These are phyloP conservation scores for Cyclotella atomus DNA, from an alignment of 108 stramenopile genomes.

Conservation along the genomic window DNA sequence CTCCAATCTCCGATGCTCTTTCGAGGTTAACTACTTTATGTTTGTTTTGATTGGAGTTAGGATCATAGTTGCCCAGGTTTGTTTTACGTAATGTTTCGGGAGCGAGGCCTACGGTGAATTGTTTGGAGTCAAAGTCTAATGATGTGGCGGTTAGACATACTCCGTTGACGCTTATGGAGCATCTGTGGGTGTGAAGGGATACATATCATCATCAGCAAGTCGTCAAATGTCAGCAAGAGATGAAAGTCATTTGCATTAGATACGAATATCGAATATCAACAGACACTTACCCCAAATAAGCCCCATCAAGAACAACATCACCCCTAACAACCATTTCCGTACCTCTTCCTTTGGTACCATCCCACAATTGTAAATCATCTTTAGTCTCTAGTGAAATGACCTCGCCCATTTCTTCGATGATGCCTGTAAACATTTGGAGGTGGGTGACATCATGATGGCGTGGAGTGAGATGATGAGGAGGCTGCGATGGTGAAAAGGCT, in stretches of 20 bases:
- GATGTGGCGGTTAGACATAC: conserved; percentile 96
- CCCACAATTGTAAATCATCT: conserved; percentile 93
- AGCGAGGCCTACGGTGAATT: conserved; percentile 90
- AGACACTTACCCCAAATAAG: conserved; percentile 83
- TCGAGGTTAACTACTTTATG: conserved; percentile 87
- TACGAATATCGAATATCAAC: too few species aligned
- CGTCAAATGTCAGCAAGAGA: background rate
- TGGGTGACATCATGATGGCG: background rate
- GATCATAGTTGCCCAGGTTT: conserved; percentile 64
- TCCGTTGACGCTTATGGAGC: conserved; percentile 97
- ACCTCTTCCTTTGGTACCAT: conserved; percentile 81
- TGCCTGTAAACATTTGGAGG: conserved; percentile 95
- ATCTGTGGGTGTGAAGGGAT: conserved; percentile 42
- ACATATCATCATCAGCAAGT: background rate
- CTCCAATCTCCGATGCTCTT: conserved; percentile 90
- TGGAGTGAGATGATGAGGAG: background rate
- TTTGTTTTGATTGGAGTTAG: background rate
- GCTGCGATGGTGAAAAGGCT: background rate
- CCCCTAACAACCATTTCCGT: conserved; percentile 83
- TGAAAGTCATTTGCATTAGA: too few species aligned
- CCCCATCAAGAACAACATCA: conserved; percentile 87
- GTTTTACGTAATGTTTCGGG: conserved; percentile 93
- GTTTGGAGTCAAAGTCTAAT: conserved; percentile 54
- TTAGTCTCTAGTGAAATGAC: conserved; percentile 78
- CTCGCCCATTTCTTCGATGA: conserved; percentile 98